Evolutionary conservation across 2,329 filamentous ascomycete species (phyloP).

Genomic region (Laburnicola sp.): DNA sequence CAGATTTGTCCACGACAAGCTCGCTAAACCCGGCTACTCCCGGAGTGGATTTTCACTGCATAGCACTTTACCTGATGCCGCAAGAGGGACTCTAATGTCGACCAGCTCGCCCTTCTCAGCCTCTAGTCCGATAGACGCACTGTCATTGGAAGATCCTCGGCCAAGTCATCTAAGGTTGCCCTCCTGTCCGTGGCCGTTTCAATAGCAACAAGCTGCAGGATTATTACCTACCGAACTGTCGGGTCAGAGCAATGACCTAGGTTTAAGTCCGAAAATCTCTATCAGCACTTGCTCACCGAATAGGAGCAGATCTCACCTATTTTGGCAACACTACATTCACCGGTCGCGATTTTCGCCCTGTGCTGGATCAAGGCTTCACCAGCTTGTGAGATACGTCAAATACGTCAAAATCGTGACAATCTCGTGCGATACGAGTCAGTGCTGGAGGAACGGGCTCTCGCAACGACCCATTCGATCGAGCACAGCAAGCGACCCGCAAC

Average conservation of each 20-base stretch:
- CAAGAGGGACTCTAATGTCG: background rate
- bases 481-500: background rate
- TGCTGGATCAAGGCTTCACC: background rate
- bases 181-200: constrained; percentile 2
- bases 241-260: background rate
- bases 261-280: background rate
- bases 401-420: too few species aligned
- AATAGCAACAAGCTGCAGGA: constrained; percentile 1
- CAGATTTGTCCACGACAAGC: constrained; percentile 1
- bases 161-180: background rate
- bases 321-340: background rate
- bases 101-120: constrained; percentile 2
- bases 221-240: background rate
- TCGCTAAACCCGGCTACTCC: constrained; percentile 1
- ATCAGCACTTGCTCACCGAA: background rate
- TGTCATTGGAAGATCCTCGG: background rate
- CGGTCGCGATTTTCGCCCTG: background rate
- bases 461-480: background rate
- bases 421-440: constrained; percentile 1
- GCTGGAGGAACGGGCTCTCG: background rate
- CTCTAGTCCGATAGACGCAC: constrained; percentile 1
- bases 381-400: too few species aligned
- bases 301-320: background rate
- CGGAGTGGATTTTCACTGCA: background rate
- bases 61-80: constrained; percentile 1